Conservation (phyloP, 1,284 basidiomycete species). For the Sanghuangporus sanghuang region DNA sequence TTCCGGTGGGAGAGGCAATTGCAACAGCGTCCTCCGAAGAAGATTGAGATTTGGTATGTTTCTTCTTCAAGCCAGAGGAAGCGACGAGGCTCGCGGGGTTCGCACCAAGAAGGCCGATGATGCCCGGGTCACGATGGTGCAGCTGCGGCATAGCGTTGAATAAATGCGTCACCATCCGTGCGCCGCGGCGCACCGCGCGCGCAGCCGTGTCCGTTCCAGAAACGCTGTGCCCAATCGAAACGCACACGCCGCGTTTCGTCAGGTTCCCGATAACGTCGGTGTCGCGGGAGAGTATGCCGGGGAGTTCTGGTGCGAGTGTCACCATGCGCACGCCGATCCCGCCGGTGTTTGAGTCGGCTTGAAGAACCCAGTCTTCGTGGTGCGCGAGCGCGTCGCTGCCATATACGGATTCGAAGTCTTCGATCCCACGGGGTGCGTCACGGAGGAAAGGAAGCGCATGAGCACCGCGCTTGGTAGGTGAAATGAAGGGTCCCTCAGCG, state of each 20-base stretch:
- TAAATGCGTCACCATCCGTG: slow-evolving; percentile 83
- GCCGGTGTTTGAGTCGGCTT: slow-evolving; percentile 20
- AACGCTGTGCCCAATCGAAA: slow-evolving; percentile 83
- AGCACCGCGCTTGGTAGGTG: slow-evolving; percentile 72
- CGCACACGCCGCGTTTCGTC: slow-evolving; percentile 61
- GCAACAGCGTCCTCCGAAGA: not conserved
- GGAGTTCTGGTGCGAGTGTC: slow-evolving; percentile 83
- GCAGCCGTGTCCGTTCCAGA: slow-evolving; percentile 65
- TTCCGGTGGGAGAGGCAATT: not conserved
- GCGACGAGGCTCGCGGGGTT: slow-evolving; percentile 44
- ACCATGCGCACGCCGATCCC: slow-evolving; percentile 71
- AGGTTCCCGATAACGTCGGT: slow-evolving; percentile 53
- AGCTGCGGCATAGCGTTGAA: slow-evolving; percentile 92
- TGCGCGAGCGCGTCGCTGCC: slow-evolving; percentile 58
- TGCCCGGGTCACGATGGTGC: slow-evolving; percentile 79
- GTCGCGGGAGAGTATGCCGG: slow-evolving; percentile 66
- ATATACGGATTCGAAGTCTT: slow-evolving; percentile 70
- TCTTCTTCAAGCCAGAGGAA: slow-evolving; percentile 10
- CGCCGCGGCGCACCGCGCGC: slow-evolving; percentile 62
- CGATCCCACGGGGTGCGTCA: slow-evolving; percentile 53
- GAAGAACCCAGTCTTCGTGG: slow-evolving; percentile 53
- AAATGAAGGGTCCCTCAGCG: slow-evolving; percentile 86
- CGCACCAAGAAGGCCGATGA: slow-evolving; percentile 82
- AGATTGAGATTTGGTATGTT: not conserved
- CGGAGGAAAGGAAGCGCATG: slow-evolving; percentile 70